A percentile compares a stretch with the other conserved stretches of the same genome.
phyloP scores from a whole-genome alignment of 1,284 basidiomycete species.

The Cryptococcus hybrid region DNA sequence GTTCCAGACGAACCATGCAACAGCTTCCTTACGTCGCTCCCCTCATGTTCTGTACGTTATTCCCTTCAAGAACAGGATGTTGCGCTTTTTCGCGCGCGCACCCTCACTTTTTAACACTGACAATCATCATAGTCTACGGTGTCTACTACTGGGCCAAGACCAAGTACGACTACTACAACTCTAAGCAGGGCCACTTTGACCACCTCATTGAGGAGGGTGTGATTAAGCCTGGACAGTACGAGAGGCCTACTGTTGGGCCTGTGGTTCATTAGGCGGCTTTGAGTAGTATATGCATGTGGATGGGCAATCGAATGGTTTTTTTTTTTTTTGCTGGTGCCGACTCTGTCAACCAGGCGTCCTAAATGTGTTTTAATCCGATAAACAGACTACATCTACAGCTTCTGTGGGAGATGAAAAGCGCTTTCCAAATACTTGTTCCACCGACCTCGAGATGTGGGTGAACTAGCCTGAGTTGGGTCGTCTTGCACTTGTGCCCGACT shows the following conservation, averaged over 20 bases:
- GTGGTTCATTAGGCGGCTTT: slow-evolving; percentile 9
- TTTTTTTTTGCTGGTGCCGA: too few species aligned
- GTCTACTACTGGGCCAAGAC: slow-evolving; percentile 78
- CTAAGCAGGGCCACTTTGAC: slow-evolving; percentile 49
- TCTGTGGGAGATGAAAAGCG: too few species aligned
- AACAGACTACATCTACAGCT: too few species aligned
- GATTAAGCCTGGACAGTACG: slow-evolving; percentile 20
- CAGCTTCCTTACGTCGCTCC: slow-evolving; percentile 78
- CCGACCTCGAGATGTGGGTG: too few species aligned
- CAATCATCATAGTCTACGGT: slow-evolving; percentile 62
- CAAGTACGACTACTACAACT: slow-evolving; percentile 49
- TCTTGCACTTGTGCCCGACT: too few species aligned
- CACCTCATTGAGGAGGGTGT: slow-evolving; percentile 15
- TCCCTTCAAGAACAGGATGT: too few species aligned
- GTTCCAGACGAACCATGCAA: slow-evolving; percentile 69
- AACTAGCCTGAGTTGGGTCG: too few species aligned
- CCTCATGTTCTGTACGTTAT: slow-evolving; percentile 67
- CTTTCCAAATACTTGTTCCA: too few species aligned
- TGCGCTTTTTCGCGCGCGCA: background rate
- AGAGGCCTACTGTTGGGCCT: slow-evolving; percentile 15
- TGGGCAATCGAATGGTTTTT: too few species aligned
- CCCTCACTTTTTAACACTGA: background rate
- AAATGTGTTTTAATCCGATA: too few species aligned
- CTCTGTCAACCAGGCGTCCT: too few species aligned
- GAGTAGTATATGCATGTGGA: background rate